Percentiles rank a stretch among this genome's conserved stretches.
phyloP scores from a whole-genome alignment of 257 asterid species.

The Solanum virginianum region DNA sequence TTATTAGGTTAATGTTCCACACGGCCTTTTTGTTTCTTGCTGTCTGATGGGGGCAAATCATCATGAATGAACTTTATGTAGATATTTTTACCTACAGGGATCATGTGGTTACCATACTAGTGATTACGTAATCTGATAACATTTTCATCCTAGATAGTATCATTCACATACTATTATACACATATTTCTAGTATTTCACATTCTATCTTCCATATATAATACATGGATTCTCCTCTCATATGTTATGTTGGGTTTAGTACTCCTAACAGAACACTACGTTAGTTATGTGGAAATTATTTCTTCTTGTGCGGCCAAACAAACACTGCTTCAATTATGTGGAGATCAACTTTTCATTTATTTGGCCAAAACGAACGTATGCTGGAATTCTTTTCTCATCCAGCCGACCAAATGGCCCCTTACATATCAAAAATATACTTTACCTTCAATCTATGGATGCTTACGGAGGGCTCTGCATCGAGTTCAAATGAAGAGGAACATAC shows the following conservation, averaged over 20 bases:
- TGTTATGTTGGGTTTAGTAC: background rate
- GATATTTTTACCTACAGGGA: background rate
- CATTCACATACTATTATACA: background rate
- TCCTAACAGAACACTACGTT: background rate
- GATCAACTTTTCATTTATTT: background rate
- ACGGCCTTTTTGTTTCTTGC: background rate
- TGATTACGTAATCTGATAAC: background rate
- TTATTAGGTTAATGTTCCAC: background rate
- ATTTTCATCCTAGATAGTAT: background rate
- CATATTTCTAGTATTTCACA: background rate
- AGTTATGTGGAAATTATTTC: background rate
- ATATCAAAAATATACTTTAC: background rate
- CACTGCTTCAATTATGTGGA: background rate
- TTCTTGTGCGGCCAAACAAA: background rate
- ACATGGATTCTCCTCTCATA: background rate
- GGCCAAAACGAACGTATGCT: background rate
- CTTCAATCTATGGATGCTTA: background rate
- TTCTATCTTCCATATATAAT: background rate
- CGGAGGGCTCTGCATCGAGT: background rate
- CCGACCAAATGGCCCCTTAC: background rate
- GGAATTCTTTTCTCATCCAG: background rate
- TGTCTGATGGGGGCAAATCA: background rate
- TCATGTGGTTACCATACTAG: background rate
- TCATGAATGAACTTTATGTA: background rate
- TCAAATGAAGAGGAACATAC: background rate